Evolutionary conservation across 352 stramenopile species (phyloP), one percentile per base, ranked within the genome.

Genomic region (Thalassiosira livingstoniorum): DNA sequence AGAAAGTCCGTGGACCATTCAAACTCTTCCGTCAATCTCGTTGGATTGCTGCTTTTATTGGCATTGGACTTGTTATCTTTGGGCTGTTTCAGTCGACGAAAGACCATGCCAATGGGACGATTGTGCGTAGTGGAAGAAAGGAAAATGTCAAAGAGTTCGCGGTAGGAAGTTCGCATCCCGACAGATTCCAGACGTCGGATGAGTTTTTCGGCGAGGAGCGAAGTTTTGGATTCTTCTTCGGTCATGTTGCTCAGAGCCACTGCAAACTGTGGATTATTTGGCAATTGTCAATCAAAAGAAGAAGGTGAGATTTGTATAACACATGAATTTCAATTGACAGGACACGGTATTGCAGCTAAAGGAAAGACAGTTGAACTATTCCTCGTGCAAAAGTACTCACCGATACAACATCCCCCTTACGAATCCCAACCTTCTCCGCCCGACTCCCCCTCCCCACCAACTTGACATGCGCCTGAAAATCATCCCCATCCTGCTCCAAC

Each of bases 131-230:
- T 85, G 39, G 70, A 74, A 32, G 64, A 78, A 1, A 86, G 53
- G 57, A 86, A 82, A 10, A 86, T 78, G 54, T 86, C 74, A 45
- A 78, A 81, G 21, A 86, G 31, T 43, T 86, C 78, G n/a, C 78
- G 47, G 54, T 82, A 86, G 1, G 78, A 86, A 15, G 78, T 86
- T 34, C 78, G 47, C 78, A 86, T 86, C 2, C 78, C 78, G 5
- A 82, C 78, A 1, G 66, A 76, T 70, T 86, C 78, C 23, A 86
- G 72, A 2, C 78, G 55, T 69, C 75, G 77, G 23, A 82, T 79
- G 1, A 86, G 73, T 55, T 86, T 86, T 23, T 82, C 78, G 0
- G 66, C 74, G 4, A 86, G 64, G 18, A 82, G 57, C 21, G 31
- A 61, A 27, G 69, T 77, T 43, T 79, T 31, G 21, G 47, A 35